Conservation (phyloP, 768 basidiomycete genomes). For the Gyrodon lividus region DNA sequence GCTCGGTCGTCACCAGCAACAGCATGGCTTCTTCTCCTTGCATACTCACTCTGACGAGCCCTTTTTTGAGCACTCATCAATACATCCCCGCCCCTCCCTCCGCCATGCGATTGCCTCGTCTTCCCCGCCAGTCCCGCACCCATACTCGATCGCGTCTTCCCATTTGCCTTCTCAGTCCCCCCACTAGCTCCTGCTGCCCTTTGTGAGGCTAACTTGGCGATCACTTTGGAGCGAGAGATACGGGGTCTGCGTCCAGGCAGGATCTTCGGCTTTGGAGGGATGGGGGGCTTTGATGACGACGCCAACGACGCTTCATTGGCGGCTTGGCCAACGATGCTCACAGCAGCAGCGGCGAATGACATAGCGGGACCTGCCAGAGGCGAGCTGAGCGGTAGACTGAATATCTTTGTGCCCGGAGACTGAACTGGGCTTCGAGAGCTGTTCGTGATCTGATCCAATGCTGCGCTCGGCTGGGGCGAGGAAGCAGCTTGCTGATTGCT, state of each 20-base stretch:
- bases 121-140: constrained; percentile 35
- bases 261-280: constrained; percentile 30
- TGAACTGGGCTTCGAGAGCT: constrained; percentile 23
- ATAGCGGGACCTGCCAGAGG: constrained; percentile 22
- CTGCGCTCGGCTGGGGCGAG: constrained; percentile 15
- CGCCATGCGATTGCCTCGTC: constrained; percentile 21
- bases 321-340: constrained; percentile 20
- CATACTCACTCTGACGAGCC: constrained; percentile 75
- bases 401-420: constrained; percentile 36
- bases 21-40: constrained; percentile 51
- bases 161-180: constrained; percentile 22
- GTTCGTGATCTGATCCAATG: constrained; percentile 36
- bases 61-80: constrained; percentile 69
- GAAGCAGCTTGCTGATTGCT: constrained; percentile 11
- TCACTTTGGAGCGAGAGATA: constrained; percentile 79
- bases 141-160: constrained; percentile 51
- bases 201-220: constrained; percentile 72
- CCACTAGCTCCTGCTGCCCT: constrained; percentile 41
- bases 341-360: constrained; percentile 33
- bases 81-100: constrained; percentile 36
- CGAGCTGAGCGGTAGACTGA: constrained; percentile 50
- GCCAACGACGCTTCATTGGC: background rate
- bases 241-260: constrained; percentile 61
- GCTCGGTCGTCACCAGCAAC: constrained; percentile 11
- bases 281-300: constrained; percentile 11